Base-by-base conservation (phyloP, 441 rosid species). In the Codiaeum variegatum region DNA sequence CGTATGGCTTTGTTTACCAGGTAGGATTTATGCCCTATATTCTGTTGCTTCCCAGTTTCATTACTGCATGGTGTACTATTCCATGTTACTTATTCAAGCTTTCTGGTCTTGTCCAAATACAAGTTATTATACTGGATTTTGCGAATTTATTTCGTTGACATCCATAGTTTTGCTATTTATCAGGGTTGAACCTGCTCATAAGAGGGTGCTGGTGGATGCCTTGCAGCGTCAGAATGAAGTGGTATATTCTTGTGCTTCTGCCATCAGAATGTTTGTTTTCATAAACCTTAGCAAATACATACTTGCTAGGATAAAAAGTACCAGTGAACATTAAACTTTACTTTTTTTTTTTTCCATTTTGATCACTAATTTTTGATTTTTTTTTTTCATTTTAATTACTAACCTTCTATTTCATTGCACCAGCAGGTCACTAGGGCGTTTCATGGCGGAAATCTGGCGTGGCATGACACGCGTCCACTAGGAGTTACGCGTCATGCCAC, bases 121-220 rank as follows among this genome's bases (percentile, higher is more conserved):
- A 52, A 26, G 51, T 56, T 59, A 19, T 58, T 21, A 26, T 71
- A 42, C 23, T 70, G 34, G 38, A 60, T 40, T 55, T 72, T 15
- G 21, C 32, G 44, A 49, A 36, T 70, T 73, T 77, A 46, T 71
- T 47, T 60, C 49, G 38, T 76, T 79, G 68, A 73, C 23, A 66
- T 80, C 62, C 54, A 60, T 71, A n/a, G 68, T 69, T 79, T 65
- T 40, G 52, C 55, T 69, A 38, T 49, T 68, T 71, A 76, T 54
- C 77, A 95, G 99, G 93, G 99, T 95, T 71, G 98, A 95, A 79
- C 99, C 99, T 80, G 83, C 92, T 74, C 99, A 95, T 77, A 95
- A 95, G 81, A 91, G 93, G 85, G 91, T 93, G 97, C 96, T 95
- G 72, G 99, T 95, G 79, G 99, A 95, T 84, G 95, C 97, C 78